These are phyloP conservation scores for Thalassiosira mediterranea DNA, from an alignment of 352 stramenopile genomes.

Conservation along the genomic window DNA sequence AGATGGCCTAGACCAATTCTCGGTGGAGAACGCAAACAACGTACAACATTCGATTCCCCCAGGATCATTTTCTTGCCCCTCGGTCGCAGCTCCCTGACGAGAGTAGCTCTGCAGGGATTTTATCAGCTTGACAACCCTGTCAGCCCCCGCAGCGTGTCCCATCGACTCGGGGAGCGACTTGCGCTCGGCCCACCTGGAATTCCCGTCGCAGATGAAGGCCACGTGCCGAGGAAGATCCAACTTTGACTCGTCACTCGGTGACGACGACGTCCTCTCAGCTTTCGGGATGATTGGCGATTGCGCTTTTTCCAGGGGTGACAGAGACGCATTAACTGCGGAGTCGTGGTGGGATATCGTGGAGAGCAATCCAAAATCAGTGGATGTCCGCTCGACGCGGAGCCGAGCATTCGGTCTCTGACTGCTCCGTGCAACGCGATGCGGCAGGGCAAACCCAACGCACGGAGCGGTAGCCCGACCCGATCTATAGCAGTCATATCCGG, in stretches of 20 bases:
- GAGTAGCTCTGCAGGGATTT: conserved; percentile 63
- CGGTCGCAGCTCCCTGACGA: background rate
- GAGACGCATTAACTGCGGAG: too few relatives aligned
- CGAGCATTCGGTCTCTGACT: too few relatives aligned
- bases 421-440: too few relatives aligned
- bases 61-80: conserved; percentile 68
- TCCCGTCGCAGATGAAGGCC: conserved; percentile 96
- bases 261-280: too few relatives aligned
- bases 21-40: conserved; percentile 94
- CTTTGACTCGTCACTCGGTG: background rate
- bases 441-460: too few relatives aligned
- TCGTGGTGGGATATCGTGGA: too few relatives aligned
- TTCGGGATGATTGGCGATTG: too few relatives aligned
- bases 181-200: conserved; percentile 89
- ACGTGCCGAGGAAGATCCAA: conserved; percentile 87
- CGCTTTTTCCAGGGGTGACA: too few relatives aligned
- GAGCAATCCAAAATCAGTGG: too few relatives aligned
- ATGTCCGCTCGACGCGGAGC: too few relatives aligned
- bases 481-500: too few relatives aligned
- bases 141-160: conserved; percentile 91
- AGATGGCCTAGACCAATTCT: conserved; percentile 93
- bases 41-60: conserved; percentile 89
- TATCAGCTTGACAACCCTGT: conserved; percentile 90
- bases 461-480: too few relatives aligned
- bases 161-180: conserved; percentile 70